Evolutionary conservation across 371 early-diverging fungal genomes (phyloP).

Genomic region (Mucor saturninus): DNA sequence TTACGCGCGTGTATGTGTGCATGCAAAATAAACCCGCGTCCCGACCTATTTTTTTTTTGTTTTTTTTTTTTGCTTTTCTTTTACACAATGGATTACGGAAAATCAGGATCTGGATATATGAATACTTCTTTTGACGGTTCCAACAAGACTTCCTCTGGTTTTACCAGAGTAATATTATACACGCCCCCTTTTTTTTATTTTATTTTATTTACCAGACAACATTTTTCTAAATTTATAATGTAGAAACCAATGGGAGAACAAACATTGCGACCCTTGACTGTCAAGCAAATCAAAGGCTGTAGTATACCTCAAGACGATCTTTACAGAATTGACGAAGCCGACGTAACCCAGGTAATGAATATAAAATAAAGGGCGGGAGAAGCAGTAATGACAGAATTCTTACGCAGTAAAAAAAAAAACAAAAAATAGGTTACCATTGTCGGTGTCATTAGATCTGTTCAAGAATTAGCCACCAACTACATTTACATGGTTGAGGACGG

Average conservation of each 20-base stretch:
- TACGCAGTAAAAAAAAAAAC: not conserved
- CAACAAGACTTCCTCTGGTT: not conserved
- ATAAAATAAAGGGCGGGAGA: not conserved
- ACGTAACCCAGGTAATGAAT: constrained; percentile 63
- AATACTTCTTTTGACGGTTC: constrained; percentile 13
- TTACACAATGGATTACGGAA: constrained; percentile 6
- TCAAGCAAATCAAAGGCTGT: constrained; percentile 68
- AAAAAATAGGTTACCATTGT: constrained; percentile 59
- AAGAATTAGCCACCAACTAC: constrained; percentile 56
- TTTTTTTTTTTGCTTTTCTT: constrained; percentile 2
- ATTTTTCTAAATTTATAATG: not conserved
- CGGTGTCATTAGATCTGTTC: constrained; percentile 64
- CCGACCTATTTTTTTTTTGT: not conserved
- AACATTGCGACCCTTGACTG: constrained; percentile 73
- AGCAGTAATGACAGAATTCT: not conserved
- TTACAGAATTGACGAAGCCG: constrained; percentile 66
- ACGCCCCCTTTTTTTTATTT: not conserved
- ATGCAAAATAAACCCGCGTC: not conserved
- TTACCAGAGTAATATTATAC: constrained; percentile 11
- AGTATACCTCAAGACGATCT: constrained; percentile 54
- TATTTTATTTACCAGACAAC: not conserved
- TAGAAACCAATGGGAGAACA: constrained; percentile 49
- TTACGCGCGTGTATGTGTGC: constrained; percentile 21
- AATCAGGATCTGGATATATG: constrained; percentile 14
- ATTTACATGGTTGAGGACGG: constrained; percentile 81